Evolutionary conservation across 1,284 basidiomycete genomes (phyloP), one percentile per base, ranked within the genome.

Genomic region (Ceratobasidium sp.): DNA sequence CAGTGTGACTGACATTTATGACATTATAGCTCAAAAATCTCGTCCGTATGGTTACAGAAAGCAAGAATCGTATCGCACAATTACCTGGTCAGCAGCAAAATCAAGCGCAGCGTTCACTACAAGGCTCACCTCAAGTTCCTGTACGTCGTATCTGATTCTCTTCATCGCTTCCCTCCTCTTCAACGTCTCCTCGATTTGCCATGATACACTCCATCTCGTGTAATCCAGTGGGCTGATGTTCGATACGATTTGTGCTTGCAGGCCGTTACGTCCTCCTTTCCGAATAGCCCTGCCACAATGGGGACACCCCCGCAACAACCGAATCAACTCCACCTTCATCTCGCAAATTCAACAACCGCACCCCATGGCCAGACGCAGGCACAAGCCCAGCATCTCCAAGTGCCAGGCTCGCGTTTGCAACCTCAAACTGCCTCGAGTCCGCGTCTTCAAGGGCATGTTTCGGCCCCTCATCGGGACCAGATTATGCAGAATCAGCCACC

Each of bases 81-180:
- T 42, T 44, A 61, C 26, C 39, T 40, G 26, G 44, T 23, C 73
- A 53, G 46, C 40, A 28, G n/a, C 53, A 28, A 44, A 58, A 67
- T n/a, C 73, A 76, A 58, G 28, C n/a, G 49, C 63, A 55, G 23
- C 61, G 51, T 66, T 10, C 61, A 7, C 15, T 20, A 39, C 73
- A 76, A 33, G 73, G 73, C 18, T 76, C 73, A 13, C 73, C 73
- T 44, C 73, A 67, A 42, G 73, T 76, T 46, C 46, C 49, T 18
- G 73, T 76, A 67, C 28, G 73, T 67, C 20, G 15, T 1, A 33
- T 64, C 46, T 23, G 3, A n/a, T n/a, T 26, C 13, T 44, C 1
- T 42, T 23, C 28, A 42, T 3, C 44, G 28, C 20, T 63, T n/a
- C 64, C 33, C 12, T 18, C 9, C 6, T 40, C 26, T 23, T 69